Evolutionary conservation across 345 rosid genomes (phyloP).

Genomic region (Psidium friedrichsthalianum): DNA sequence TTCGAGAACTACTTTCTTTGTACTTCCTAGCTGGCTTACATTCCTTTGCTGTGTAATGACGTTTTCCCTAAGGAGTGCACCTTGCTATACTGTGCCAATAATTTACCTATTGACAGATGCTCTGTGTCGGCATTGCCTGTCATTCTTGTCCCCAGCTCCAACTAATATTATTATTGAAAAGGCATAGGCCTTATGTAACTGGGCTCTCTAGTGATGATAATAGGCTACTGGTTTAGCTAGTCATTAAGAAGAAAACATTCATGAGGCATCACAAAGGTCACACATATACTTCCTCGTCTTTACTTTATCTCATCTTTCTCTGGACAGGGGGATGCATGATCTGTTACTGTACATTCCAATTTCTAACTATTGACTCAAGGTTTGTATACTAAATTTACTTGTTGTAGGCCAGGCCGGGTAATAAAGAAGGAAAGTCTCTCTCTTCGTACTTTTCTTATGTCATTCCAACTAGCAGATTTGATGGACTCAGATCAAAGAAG

Average conservation of each 20-base stretch:
- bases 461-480: constrained; percentile 17
- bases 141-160: not conserved
- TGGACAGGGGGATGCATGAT: not conserved
- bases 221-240: not conserved
- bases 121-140: not conserved
- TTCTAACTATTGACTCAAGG: constrained; percentile 7
- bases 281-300: not conserved
- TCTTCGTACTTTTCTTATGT: constrained; percentile 41
- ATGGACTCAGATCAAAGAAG: constrained; percentile 27
- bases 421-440: constrained; percentile 29
- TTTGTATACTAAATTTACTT: constrained; percentile 4
- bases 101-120: not conserved
- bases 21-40: not conserved
- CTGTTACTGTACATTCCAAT: not conserved
- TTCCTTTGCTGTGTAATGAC: not conserved
- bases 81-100: not conserved
- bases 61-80: not conserved
- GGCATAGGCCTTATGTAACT: not conserved
- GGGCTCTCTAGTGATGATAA: not conserved
- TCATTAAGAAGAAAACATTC: not conserved
- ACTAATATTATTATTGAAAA: not conserved
- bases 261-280: not conserved
- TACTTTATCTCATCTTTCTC: not conserved
- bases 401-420: constrained; percentile 36
- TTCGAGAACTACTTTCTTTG: not conserved